These are phyloP conservation scores for Penicillium odoratum DNA, from an alignment of 495 filamentous ascomycete genomes.

Conservation along the genomic window DNA sequence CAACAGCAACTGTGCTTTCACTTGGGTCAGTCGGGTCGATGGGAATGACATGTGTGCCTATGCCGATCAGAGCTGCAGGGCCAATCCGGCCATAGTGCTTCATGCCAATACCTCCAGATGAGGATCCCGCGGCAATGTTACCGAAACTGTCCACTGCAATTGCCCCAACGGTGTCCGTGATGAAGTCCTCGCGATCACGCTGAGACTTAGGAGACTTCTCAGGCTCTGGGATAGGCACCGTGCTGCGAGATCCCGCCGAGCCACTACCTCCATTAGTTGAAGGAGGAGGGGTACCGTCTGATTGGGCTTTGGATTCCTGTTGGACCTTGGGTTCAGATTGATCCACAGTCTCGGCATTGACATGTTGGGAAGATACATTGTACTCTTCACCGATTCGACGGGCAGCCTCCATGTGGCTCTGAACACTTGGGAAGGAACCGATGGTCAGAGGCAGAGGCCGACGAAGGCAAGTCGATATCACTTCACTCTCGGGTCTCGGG, in stretches of 20 bases:
- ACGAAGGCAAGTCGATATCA: slow-evolving; percentile 2
- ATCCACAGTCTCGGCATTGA: not conserved
- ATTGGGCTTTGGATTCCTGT: not conserved
- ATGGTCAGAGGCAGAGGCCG: slow-evolving; percentile 4
- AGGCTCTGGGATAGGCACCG: not conserved
- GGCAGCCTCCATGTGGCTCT: not conserved
- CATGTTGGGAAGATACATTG: not conserved
- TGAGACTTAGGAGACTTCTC: not conserved
- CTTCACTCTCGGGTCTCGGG: slow-evolving; percentile 9
- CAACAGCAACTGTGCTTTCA: slow-evolving; percentile 65
- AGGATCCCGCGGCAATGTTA: slow-evolving; percentile 93
- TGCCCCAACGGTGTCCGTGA: slow-evolving; percentile 93
- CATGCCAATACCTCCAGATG: slow-evolving; percentile 98
- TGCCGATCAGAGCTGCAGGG: slow-evolving; percentile 86
- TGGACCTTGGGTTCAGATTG: not conserved
- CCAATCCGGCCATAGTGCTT: slow-evolving; percentile 90
- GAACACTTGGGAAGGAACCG: not conserved
- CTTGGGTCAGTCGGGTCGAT: slow-evolving; percentile 60
- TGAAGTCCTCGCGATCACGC: slow-evolving; percentile 38
- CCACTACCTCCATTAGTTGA: not conserved
- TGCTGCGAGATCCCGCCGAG: not conserved
- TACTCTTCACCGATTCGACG: not conserved
- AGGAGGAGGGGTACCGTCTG: not conserved
- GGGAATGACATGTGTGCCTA: slow-evolving; percentile 87
- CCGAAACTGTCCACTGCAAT: slow-evolving; percentile 86